A percentile compares a stretch with the other conserved stretches of the same genome.
These are phyloP conservation scores for Luffa acutangula DNA, from an alignment of 306 rosid genomes.

Conservation along the genomic window DNA sequence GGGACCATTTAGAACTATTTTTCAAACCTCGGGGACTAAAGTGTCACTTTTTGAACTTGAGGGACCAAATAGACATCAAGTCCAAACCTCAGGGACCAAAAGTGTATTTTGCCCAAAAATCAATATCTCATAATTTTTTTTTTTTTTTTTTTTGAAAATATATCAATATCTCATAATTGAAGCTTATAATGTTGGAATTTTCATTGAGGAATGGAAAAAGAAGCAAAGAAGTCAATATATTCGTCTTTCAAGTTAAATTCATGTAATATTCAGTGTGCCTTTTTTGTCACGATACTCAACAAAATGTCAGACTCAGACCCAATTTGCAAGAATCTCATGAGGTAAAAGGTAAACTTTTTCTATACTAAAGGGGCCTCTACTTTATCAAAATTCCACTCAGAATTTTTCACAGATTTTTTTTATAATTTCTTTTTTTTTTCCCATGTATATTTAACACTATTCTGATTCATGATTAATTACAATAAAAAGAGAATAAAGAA, in stretches of 20 bases:
- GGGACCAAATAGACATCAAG: too few relatives aligned
- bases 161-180: background rate
- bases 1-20: too few relatives aligned
- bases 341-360: background rate
- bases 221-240: background rate
- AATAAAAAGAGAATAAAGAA: background rate
- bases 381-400: background rate
- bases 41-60: too few relatives aligned
- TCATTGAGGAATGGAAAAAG: background rate
- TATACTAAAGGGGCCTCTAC: background rate
- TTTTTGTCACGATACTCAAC: background rate
- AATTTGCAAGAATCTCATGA: background rate
- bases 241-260: background rate
- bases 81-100: too few relatives aligned
- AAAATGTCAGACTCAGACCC: background rate
- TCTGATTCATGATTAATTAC: background rate
- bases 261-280: background rate
- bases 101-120: too few relatives aligned
- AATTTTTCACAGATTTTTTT: background rate
- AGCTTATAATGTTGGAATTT: background rate
- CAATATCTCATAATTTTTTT: too few relatives aligned
- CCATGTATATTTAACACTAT: background rate
- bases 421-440: background rate
- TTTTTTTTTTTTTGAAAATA: too few relatives aligned
- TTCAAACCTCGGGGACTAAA: too few relatives aligned